Conservation (phyloP, 164 flowering plant species). For the Macadamia tetraphylla region DNA sequence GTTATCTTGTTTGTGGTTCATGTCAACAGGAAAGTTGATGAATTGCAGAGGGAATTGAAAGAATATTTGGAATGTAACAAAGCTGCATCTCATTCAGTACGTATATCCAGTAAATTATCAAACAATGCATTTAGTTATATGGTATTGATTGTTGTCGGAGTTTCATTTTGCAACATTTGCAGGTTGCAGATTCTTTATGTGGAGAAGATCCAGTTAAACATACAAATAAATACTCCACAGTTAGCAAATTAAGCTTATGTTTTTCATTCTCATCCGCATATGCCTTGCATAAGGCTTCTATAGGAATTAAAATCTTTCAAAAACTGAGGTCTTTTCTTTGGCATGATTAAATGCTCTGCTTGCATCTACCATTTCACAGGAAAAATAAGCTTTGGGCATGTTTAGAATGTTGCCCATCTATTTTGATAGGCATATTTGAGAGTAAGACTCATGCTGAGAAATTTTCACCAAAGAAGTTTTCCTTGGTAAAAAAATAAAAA, state of each 20-base stretch:
- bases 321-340: background rate
- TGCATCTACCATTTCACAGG: background rate
- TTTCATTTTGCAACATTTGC: conserved; percentile 9
- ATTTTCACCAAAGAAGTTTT: background rate
- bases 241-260: conserved; percentile 8
- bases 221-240: conserved; percentile 23
- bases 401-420: background rate
- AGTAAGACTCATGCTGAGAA: background rate
- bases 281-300: background rate
- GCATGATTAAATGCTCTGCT: background rate
- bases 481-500: too few species aligned
- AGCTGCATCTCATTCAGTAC: conserved; percentile 28
- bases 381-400: background rate
- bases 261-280: background rate
- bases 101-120: conserved; percentile 12
- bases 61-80: conserved; percentile 18
- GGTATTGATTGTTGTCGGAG: conserved; percentile 1
- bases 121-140: conserved; percentile 6
- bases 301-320: background rate
- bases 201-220: conserved; percentile 19
- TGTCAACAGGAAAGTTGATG: conserved; percentile 57
- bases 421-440: background rate
- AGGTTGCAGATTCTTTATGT: conserved; percentile 21
- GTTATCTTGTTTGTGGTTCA: background rate
- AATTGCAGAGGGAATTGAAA: conserved; percentile 34